These are phyloP conservation scores for Fusarium protoensiforme DNA, from an alignment of 2,329 filamentous ascomycete species.

Conservation along the genomic window DNA sequence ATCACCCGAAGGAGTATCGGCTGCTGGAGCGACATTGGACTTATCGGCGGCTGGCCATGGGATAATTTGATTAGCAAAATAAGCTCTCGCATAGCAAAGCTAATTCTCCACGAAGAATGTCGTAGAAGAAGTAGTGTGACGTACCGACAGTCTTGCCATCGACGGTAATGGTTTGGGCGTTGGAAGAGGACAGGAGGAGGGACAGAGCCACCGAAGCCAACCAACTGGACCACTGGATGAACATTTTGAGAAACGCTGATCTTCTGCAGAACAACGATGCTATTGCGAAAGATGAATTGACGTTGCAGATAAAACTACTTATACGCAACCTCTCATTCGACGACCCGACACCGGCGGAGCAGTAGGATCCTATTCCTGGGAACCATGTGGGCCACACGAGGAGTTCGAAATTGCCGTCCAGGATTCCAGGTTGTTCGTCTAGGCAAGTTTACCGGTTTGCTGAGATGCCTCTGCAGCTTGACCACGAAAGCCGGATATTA, in stretches of 20 bases:
- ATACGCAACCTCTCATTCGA: neutral
- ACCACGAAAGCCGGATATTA: neutral
- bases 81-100: neutral
- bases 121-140: neutral
- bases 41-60: slow-evolving; percentile 26
- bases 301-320: neutral
- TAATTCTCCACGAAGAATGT: neutral
- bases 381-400: neutral
- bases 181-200: slow-evolving; percentile 11
- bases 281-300: neutral
- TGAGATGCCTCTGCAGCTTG: neutral
- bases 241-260: slow-evolving; percentile 8
- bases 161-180: slow-evolving; percentile 38
- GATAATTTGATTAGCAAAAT: neutral
- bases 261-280: slow-evolving; percentile 3
- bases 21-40: slow-evolving; percentile 38
- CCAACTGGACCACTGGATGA: slow-evolving; percentile 9
- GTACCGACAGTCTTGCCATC: slow-evolving; percentile 33
- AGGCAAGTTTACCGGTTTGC: neutral
- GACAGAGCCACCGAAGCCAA: slow-evolving; percentile 2
- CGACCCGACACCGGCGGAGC: neutral
- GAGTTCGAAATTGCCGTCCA: neutral
- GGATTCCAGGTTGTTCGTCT: neutral
- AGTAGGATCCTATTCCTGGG: neutral
- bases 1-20: slow-evolving; percentile 6